Evolutionary conservation across 2,329 filamentous ascomycete species (phyloP), one percentile per base, ranked within the genome.

Genomic region (Alternaria sp.): DNA sequence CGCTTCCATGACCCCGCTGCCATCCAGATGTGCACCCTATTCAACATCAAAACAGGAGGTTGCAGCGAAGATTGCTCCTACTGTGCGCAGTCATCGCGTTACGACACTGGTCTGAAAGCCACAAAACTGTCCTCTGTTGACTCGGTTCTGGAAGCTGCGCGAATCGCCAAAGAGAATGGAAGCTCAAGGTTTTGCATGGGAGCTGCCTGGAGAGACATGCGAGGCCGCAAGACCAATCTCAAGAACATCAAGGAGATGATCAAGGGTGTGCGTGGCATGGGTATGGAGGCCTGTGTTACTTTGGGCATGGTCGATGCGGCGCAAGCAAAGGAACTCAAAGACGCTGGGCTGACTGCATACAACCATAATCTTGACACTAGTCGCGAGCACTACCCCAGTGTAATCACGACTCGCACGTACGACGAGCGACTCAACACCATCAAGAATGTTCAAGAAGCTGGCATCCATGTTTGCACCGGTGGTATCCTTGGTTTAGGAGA

Each of bases 131-230:
- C 89, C 62, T 85, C 86, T 1, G 92, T 96, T 54, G 90, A 95
- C 57, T 87, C 90, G 0, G 93, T 97, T 2, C 86, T 97, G 24
- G 86, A 85, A 36, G 91, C 91, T 3, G 93, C 93, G 1, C 86
- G 87, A 34, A 86, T 86, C 31, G 93, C 93, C 60, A 91, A 90
- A 71, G 87, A 86, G 55, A 95, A 95, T 65, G 93, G 93, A 49
- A 93, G 90, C 80, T 96, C 92, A 8, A 87, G 93, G 2, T 97
- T 97, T 84, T 97, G 93, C 80, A 96, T 97, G 92, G 93, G 93
- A 8, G 93, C 93, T 3, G 93, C 93, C 0, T 97, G 93, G 93
- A 84, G 93, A 36, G 93, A 97, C 78, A 97, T 97, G 93, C 89
- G 91, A 13, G 93, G 93, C 17, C 90, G 93, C 65, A 95, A 93